Evolutionary conservation across 176 grass and related monocot species (phyloP).

Genomic region (Secale cereale): DNA sequence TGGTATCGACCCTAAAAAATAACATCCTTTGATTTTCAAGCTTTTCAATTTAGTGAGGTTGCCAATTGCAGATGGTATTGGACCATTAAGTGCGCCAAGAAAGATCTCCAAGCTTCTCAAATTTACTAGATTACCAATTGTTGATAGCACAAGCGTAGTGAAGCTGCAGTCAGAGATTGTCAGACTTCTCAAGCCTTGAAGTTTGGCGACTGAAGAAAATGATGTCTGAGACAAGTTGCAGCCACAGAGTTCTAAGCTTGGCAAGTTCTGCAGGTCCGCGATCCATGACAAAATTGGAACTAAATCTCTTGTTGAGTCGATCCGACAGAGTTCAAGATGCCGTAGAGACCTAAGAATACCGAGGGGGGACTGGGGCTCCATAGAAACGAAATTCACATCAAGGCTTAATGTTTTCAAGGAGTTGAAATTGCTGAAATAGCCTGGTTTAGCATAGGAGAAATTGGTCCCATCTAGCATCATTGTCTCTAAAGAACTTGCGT

Average conservation of each 20-base stretch:
- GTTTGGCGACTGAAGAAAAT: no score
- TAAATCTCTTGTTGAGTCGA: neutral
- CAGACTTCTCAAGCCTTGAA: no score
- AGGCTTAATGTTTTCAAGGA: neutral
- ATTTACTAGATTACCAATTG: no score
- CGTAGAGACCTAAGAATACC: neutral
- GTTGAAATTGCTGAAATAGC: neutral
- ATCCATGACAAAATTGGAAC: neutral
- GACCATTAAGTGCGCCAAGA: accelerated
- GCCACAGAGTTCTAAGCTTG: accelerated
- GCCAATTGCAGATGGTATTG: no score
- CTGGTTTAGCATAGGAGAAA: neutral
- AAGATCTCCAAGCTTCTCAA: no score
- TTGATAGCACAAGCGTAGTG: neutral
- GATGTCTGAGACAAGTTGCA: neutral
- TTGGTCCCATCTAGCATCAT: neutral
- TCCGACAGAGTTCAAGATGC: neutral
- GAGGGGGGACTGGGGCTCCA: neutral
- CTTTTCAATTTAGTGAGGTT: no score
- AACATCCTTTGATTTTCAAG: no score
- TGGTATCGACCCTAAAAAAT: no score
- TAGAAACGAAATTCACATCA: neutral
- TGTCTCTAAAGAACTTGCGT: neutral
- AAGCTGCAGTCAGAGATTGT: neutral
- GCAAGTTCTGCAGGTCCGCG: neutral